Evolutionary conservation across 2,329 filamentous ascomycete genomes (phyloP), one percentile per base, ranked within the genome.

Genomic region (Stachybotrys echinatus): DNA sequence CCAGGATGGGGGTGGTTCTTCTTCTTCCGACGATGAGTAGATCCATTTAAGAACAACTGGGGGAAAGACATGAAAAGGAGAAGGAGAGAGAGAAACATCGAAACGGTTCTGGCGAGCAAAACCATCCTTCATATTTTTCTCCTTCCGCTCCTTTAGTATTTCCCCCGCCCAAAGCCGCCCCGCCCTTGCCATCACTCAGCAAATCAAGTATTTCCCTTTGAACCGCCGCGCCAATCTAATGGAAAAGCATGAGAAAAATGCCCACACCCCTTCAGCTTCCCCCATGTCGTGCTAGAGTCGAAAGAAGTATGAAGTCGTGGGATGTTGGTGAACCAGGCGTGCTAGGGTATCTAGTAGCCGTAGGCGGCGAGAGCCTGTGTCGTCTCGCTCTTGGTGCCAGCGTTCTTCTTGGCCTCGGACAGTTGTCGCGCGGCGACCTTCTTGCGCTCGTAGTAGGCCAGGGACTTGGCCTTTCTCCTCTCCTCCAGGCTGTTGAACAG

Each of bases 361-460:
- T 82, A 90, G 69, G 85, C 79, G 77, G 88, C 88, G 73, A 97
- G 87, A 76, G 94, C 86, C 81, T 87, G 81, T 77, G 86, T 83
- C 73, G 87, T 89, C 84, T 94, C 91, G 72, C 82, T 79, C 78
- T 92, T 87, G 74, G 92, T 84, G 73, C 83, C 85, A 64, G 91
- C 89, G 74, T 80, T 88, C 87, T 92, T 92, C 87, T 95, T 88
- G 66, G 92, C 92, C 73, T 96, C 89, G 65, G 85, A 81, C 66
- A 96, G 79, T 81, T 95, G 89, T 83, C 88, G 89, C 74, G 87
- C 84, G 65, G 88, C 88, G 64, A 90, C 84, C 90, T 95, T 96
- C 94, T 97, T 99, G 85, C 92, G 91, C 84, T 95, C 92, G 85
- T 97, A 97, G 88, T 96, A 99, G 74, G 94, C 94, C 65, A 88